phyloP scores from a whole-genome alignment of 2,329 filamentous ascomycete species.

The Fusarium hostae region DNA sequence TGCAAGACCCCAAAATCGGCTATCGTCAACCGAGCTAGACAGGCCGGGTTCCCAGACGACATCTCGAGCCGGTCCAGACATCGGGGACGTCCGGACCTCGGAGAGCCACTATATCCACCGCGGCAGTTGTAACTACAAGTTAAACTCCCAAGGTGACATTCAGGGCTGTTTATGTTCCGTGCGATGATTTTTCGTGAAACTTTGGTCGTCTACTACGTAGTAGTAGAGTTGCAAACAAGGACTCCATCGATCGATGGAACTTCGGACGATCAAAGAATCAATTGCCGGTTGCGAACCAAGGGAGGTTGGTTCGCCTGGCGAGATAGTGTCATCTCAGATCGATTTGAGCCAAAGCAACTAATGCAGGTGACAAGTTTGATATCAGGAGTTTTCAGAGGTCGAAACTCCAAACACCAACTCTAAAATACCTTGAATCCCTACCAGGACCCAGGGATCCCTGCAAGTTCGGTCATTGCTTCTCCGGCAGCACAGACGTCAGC shows the following conservation, averaged over 20 bases:
- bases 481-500: background rate
- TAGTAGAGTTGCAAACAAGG: background rate
- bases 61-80: background rate
- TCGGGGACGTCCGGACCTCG: background rate
- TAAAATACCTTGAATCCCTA: background rate
- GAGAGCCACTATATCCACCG: background rate
- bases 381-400: background rate
- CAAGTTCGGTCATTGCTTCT: background rate
- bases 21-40: background rate
- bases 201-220: background rate
- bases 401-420: background rate
- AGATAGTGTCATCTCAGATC: background rate
- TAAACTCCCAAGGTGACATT: conserved; percentile 1
- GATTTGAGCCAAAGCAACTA: background rate
- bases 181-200: background rate
- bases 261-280: background rate
- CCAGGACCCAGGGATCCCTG: background rate
- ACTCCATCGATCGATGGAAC: conserved; percentile 1
- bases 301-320: background rate
- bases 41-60: background rate
- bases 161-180: background rate
- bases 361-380: background rate
- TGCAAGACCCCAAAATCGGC: background rate
- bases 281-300: background rate
- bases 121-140: background rate